phyloP scores from a whole-genome alignment of 2,329 filamentous ascomycete species.

The Aspergillus clavatus region DNA sequence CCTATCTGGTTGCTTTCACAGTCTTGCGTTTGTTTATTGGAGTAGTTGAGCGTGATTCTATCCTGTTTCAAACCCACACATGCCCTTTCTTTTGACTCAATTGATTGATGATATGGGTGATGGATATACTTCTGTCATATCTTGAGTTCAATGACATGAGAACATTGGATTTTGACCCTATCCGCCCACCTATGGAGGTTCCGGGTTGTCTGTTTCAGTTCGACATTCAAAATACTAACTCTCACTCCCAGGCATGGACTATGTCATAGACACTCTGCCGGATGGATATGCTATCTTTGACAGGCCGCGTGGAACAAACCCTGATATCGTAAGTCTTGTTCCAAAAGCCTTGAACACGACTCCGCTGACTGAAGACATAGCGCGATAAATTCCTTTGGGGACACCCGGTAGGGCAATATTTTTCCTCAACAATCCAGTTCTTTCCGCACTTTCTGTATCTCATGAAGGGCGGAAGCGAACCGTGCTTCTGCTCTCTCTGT shows the following conservation, averaged over 20 bases:
- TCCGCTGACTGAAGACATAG: slow-evolving; percentile 20
- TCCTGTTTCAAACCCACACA: too few relatives aligned
- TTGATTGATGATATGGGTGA: too few relatives aligned
- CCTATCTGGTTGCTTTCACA: too few relatives aligned
- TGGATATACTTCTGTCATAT: too few relatives aligned
- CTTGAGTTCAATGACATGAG: too few relatives aligned
- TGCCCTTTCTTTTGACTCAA: too few relatives aligned
- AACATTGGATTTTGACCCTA: too few relatives aligned
- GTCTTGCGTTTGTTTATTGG: background rate
- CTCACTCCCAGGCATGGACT: slow-evolving; percentile 37
- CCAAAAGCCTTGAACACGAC: background rate
- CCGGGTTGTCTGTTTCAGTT: background rate
- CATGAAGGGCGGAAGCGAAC: slow-evolving; percentile 44
- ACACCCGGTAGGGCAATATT: slow-evolving; percentile 48
- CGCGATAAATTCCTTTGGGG: slow-evolving; percentile 55
- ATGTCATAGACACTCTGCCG: slow-evolving; percentile 51
- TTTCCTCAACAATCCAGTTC: slow-evolving; percentile 52
- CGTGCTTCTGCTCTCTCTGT: slow-evolving; percentile 51
- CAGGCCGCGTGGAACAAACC: slow-evolving; percentile 41
- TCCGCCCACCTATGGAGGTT: too few relatives aligned
- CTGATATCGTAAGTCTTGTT: slow-evolving; percentile 25
- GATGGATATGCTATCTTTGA: slow-evolving; percentile 52
- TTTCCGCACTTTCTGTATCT: slow-evolving; percentile 55
- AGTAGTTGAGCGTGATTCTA: background rate
- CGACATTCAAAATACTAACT: background rate